These are phyloP conservation scores for Metschnikowia gruessii DNA, from an alignment of 805 yeast species.

Conservation along the genomic window DNA sequence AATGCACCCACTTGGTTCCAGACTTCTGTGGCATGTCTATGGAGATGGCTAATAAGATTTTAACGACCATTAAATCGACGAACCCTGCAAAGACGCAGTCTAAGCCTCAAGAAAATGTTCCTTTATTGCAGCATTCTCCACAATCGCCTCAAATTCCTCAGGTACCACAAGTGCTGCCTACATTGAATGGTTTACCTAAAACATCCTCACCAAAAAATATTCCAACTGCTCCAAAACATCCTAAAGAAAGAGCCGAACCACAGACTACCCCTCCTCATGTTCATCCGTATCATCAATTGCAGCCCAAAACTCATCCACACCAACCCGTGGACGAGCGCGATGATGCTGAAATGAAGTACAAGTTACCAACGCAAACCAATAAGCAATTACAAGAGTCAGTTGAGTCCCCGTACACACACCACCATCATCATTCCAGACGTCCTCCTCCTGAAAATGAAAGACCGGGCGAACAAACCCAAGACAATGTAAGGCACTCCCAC, in stretches of 20 bases:
- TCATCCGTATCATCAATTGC: conserved; percentile 16
- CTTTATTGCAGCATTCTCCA: not conserved
- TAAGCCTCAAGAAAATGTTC: conserved; percentile 4
- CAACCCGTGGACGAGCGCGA: conserved; percentile 1
- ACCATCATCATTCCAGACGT: conserved; percentile 8
- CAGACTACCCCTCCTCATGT: conserved; percentile 13
- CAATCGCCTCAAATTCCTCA: too few species aligned
- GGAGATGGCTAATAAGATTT: conserved; percentile 90
- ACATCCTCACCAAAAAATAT: conserved; percentile 5
- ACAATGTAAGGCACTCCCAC: not conserved
- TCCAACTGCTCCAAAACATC: conserved; percentile 3
- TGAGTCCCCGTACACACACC: conserved; percentile 15
- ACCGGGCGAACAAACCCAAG: not conserved
- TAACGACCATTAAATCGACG: conserved; percentile 78
- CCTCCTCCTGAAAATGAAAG: conserved; percentile 10
- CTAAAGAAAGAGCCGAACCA: not conserved
- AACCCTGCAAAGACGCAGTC: conserved; percentile 17
- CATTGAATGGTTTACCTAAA: not conserved
- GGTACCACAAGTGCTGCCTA: not conserved
- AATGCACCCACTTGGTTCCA: conserved; percentile 92
- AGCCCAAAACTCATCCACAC: conserved; percentile 17
- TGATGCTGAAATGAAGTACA: not conserved
- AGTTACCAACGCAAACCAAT: conserved; percentile 16
- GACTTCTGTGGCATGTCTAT: conserved; percentile 98
- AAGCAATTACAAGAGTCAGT: conserved; percentile 14